phyloP scores from a whole-genome alignment of 2,329 filamentous ascomycete genomes.

The Fusarium sp. region DNA sequence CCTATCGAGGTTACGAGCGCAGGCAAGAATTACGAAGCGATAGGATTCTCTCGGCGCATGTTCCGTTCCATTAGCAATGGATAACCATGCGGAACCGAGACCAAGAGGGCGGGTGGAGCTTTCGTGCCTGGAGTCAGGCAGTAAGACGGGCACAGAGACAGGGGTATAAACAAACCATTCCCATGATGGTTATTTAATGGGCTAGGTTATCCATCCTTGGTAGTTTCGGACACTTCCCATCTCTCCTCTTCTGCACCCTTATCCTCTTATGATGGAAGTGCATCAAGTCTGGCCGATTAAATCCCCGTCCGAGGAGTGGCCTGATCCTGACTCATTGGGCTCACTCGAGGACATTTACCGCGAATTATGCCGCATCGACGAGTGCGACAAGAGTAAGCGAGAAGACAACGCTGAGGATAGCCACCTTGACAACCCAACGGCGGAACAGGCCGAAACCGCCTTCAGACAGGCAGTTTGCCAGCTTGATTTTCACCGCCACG shows the following conservation, averaged over 20 bases:
- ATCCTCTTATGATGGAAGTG: not conserved
- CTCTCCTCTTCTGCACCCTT: not conserved
- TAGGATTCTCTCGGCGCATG: too few species aligned
- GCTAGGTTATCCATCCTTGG: not conserved
- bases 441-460: not conserved
- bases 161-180: too few species aligned
- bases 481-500: not conserved
- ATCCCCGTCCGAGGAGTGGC: not conserved
- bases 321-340: not conserved
- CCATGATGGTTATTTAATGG: too few species aligned
- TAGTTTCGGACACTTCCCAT: not conserved
- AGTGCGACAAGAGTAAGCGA: not conserved
- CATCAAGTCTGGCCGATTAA: not conserved
- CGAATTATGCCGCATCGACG: not conserved
- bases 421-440: not conserved
- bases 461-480: too few species aligned
- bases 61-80: too few species aligned
- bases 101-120: not conserved
- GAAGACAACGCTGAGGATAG: not conserved
- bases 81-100: not conserved
- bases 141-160: too few species aligned
- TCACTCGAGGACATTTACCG: not conserved
- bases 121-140: not conserved
- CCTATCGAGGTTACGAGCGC: too few species aligned
- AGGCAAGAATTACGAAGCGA: too few species aligned